Base-by-base conservation (phyloP, 2,329 filamentous ascomycete genomes). In the Geosmithia flava region DNA sequence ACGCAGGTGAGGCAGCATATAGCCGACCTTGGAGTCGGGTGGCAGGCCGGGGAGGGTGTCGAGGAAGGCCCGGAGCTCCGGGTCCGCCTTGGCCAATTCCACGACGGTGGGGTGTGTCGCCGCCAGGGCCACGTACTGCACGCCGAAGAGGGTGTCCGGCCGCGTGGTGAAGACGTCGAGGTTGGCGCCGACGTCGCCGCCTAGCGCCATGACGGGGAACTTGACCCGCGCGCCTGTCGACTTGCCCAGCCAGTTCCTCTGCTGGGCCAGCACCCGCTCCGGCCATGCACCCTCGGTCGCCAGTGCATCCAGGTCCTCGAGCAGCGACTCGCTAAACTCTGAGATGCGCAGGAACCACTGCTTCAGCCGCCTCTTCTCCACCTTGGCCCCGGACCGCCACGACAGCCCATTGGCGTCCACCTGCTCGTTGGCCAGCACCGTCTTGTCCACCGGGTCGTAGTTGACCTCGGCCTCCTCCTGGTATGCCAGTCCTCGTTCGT, bases 271-370 rank as follows among this genome's bases (percentile, higher is more conserved):
- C 8, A 95, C 89, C 55, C 83, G 78, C 54, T 93, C 86, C 0
- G 89, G 89, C 89, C 89, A 95, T 19, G 75, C 75, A 2, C 74
- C 75, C 16, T 79, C 67, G 53, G 76, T 69, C 13, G 77, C 71
- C 37, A 95, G 71, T 3, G 69, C 64, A 29, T 87, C 78, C 1
- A 95, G 71, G 52, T 87, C 87, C 27, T 80, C 68, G 23, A 94
- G 68, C 7, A 95, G 68, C 3, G 78, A 71, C 48, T 91, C 81
- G 52, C 85, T 80, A 58, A 86, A 93, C 45, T 78, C 76, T 3
- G 87, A 91, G 58, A 93, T 94, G 52, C 81, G 81, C 53, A 95
- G 78, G 62, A 94, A 95, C 89, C 89, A 95, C 63, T 95, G 89
- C 65, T 85, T 87, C 45, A 94, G 70, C 55, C 78, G 78, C 50